Percentiles rank a stretch among this genome's conserved stretches.
phyloP scores from a whole-genome alignment of 805 yeast species.

The Suhomyces xylopsoci region DNA sequence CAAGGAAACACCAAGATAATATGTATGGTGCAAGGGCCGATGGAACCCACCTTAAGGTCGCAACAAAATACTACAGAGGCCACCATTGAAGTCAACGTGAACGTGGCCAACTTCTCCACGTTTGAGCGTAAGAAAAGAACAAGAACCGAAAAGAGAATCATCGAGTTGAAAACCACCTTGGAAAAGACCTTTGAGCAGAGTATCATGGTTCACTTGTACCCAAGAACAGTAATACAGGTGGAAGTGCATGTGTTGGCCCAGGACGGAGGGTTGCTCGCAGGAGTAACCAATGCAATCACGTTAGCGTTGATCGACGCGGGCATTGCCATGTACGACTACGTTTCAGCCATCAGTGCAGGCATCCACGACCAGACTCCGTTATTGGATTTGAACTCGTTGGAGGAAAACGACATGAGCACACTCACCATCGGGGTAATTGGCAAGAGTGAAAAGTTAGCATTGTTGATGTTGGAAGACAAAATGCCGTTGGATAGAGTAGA shows the following conservation, averaged over 20 bases:
- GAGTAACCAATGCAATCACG: conserved; percentile 81
- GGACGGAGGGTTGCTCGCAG: conserved; percentile 85
- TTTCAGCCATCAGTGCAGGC: conserved; percentile 78
- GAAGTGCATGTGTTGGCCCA: conserved; percentile 76
- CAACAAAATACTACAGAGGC: conserved; percentile 52
- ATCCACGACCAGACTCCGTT: conserved; percentile 71
- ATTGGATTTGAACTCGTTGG: conserved; percentile 77
- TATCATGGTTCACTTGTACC: conserved; percentile 68
- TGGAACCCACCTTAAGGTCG: conserved; percentile 66
- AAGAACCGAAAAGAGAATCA: conserved; percentile 66
- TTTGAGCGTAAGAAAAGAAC: conserved; percentile 67
- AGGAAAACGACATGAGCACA: conserved; percentile 78
- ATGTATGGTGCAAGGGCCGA: conserved; percentile 85
- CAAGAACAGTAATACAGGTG: conserved; percentile 78
- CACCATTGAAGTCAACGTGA: conserved; percentile 58
- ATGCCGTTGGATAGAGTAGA: conserved; percentile 81
- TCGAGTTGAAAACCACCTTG: conserved; percentile 64
- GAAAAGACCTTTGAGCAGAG: conserved; percentile 73
- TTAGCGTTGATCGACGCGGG: conserved; percentile 94
- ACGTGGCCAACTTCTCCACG: conserved; percentile 78
- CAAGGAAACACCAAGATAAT: conserved; percentile 89
- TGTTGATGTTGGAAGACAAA: conserved; percentile 76
- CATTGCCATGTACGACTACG: conserved; percentile 87
- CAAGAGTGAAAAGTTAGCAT: conserved; percentile 69
- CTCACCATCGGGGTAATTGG: conserved; percentile 86